Conservation (phyloP, 768 basidiomycete genomes). For the Boletus subparvulus region DNA sequence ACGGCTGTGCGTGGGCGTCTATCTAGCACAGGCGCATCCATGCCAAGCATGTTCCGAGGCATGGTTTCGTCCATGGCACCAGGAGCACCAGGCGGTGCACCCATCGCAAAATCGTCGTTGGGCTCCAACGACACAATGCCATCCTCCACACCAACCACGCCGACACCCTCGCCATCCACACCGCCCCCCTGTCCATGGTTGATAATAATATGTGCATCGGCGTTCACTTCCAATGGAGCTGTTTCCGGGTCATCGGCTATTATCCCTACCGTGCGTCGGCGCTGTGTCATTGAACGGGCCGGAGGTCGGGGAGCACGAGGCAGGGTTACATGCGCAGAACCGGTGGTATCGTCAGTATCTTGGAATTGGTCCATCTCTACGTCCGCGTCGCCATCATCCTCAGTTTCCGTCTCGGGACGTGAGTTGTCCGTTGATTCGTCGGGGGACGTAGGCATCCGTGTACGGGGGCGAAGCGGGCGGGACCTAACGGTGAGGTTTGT, state of each 20-base stretch:
- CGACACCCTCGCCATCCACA: conserved; percentile 43
- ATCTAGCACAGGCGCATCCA: conserved; percentile 28
- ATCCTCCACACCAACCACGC: conserved; percentile 58
- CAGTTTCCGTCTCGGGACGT: conserved; percentile 72
- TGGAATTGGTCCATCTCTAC: conserved; percentile 49
- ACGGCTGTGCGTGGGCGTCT: conserved; percentile 43
- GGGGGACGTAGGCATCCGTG: conserved; percentile 38
- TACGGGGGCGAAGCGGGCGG: conserved; percentile 32
- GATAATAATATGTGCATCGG: conserved; percentile 53
- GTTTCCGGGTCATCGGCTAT: conserved; percentile 40
- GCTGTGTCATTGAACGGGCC: conserved; percentile 35
- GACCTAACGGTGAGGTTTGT: conserved; percentile 27
- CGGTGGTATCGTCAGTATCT: conserved; percentile 33
- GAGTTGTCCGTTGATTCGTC: conserved; percentile 50
- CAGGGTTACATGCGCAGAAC: conserved; percentile 30
- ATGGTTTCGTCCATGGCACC: conserved; percentile 58
- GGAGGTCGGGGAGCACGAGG: conserved; percentile 29
- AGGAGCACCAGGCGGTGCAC: conserved; percentile 88
- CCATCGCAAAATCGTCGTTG: conserved; percentile 90
- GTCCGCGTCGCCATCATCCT: conserved; percentile 66
- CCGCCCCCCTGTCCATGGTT: conserved; percentile 43
- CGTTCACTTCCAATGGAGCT: conserved; percentile 39
- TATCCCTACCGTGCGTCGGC: conserved; percentile 49
- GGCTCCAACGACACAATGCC: conserved; percentile 74
- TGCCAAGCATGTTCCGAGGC: conserved; percentile 28